These are phyloP conservation scores for Mucor velutinosus DNA, from an alignment of 371 early-diverging fungal genomes.

Conservation along the genomic window DNA sequence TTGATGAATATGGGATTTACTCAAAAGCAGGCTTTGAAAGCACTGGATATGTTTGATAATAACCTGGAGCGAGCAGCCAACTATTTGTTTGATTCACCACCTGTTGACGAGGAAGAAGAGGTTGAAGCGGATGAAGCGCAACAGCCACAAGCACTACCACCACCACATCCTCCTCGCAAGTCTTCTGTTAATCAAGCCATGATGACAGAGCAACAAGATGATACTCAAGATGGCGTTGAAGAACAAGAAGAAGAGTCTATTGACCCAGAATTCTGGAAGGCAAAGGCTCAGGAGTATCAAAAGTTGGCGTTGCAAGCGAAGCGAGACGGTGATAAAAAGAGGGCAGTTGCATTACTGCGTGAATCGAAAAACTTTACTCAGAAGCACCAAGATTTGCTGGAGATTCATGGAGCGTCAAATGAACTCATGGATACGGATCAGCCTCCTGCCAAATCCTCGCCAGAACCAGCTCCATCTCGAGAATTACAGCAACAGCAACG, in stretches of 20 bases:
- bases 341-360: constrained; percentile 39
- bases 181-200: background rate
- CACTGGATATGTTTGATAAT: constrained; percentile 31
- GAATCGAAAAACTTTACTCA: constrained; percentile 37
- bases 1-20: constrained; percentile 42
- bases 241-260: constrained; percentile 12
- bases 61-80: constrained; percentile 42
- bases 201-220: background rate
- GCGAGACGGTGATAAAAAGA: constrained; percentile 44
- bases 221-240: background rate
- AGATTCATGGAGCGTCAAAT: background rate
- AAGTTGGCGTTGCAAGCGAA: constrained; percentile 45
- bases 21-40: constrained; percentile 26
- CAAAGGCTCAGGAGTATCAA: constrained; percentile 37
- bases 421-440: background rate
- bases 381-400: constrained; percentile 21
- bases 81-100: constrained; percentile 32
- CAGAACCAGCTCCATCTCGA: background rate
- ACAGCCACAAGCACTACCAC: background rate
- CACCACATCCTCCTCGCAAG: background rate
- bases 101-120: background rate
- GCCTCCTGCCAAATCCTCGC: background rate
- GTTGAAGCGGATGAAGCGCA: background rate
- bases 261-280: constrained; percentile 25
- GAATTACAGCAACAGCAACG: background rate